Evolutionary conservation across 2,329 filamentous ascomycete species (phyloP), one percentile per base, ranked within the genome.

Genomic region (Phialocephala sp.): DNA sequence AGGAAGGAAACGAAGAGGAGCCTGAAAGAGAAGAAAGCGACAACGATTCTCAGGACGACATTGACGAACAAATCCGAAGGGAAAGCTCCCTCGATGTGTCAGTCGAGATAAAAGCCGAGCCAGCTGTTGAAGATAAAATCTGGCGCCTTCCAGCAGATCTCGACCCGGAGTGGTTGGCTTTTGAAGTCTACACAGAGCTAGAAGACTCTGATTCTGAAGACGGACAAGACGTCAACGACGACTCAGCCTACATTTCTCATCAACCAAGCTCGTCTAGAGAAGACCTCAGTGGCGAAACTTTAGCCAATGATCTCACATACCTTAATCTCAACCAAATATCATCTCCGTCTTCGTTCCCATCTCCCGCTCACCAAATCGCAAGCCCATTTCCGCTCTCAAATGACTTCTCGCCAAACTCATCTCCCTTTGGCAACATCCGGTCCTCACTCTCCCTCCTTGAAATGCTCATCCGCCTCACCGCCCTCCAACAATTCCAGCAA

Each of bases 401-500:
- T 50, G 18, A n/a, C 24, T n/a, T 35, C 11, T 41, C 63, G 3
- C 47, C 45, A 15, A 50, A 65, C 9, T 11, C 55, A 18, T 83
- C 74, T 62, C 78, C 72, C 67, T 83, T 81, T 59, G 80, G 80
- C 62, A 78, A 80, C 36, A 85, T 91, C 71, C 86, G 85, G 62
- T 89, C 88, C 0, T 91, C 87, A 0, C 82, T 92, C 6, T 92
- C 89, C 4, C 84, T 92, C 22, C 84, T 92, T 52, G 90, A 92
- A 75, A 91, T 89, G 76, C 84, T 92, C 8, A 84, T 92, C 65
- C 89, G 90, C 61, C 84, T 92, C 35, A 88, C 88, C 1, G 87
- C 89, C 0, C 83, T 92, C 4, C 90, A 92, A 75, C 90, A 92
- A 80, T 91, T 91, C 77, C 87, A 91, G 70, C 90, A 92, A 80